Base-by-base conservation (phyloP, 441 rosid species). In the Arabidopsis lyrata region DNA sequence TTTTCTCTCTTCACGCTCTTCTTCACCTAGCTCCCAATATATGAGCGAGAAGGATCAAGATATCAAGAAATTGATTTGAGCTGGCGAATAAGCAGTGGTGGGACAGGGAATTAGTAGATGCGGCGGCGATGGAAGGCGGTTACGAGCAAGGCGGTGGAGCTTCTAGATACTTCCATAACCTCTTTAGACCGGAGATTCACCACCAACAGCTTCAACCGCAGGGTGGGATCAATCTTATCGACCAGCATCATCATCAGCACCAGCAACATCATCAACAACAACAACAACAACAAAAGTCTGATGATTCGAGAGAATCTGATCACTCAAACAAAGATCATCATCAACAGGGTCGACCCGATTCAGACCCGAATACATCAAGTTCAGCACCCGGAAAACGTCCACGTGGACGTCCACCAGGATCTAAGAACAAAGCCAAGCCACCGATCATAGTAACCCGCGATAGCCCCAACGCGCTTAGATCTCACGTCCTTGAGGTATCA, bases 371-470 rank as follows among this genome's bases (percentile, higher is more conserved):
- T 75, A 77, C 88, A 29, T 80, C 77, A 54, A 70, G 79, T 64
- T 75, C 84, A 60, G 50, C 80, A 12, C 72, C 77, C 7, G 81
- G 70, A 12, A 89, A 88, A 65, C 87, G 96, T 27, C 88, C 93
- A 10, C 83, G 93, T 47, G 96, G 96, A 49, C 88, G 96, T 58
- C 96, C 96, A 45, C 48, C 91, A 0, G 93, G 96, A 35, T 90
- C 92, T 57, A 90, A 86, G 82, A 90, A 90, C 86, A 90, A 88
- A 48, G 84, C 87, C 0, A 90, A 79, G 73, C 89, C 96, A 6
- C 96, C 96, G 3, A 84, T 90, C 59, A 84, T 90, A 50, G 84
- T 90, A 44, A 83, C 93, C 0, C 73, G 96, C 1, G 96, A 90
- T 77, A 86, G 86, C 66, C 95, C 92, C 55, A 90, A 86, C 66